Evolutionary conservation across 352 stramenopile genomes (phyloP).

Genomic region (Peronosclerospora sorghi): DNA sequence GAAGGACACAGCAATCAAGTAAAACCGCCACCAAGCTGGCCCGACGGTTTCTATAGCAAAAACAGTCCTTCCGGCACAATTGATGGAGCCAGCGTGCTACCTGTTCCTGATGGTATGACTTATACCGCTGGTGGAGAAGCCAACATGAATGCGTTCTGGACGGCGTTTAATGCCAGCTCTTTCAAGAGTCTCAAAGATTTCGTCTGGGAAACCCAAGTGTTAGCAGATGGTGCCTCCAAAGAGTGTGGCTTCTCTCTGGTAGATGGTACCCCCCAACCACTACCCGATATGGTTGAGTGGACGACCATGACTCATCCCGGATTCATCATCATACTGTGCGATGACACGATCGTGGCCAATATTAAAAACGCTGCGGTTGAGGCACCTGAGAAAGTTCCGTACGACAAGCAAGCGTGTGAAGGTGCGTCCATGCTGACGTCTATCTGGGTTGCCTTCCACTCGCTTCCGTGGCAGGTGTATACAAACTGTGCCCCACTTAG

Average conservation of each 20-base stretch:
- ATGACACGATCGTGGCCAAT: constrained; percentile 27
- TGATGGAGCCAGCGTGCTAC: constrained; percentile 15
- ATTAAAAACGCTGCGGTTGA: constrained; percentile 28
- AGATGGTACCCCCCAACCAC: constrained; percentile 13
- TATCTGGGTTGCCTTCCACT: constrained; percentile 37
- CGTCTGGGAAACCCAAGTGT: constrained; percentile 9
- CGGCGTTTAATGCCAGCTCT: constrained; percentile 19
- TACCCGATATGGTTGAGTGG: constrained; percentile 25
- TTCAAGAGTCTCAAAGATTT: constrained; percentile 24
- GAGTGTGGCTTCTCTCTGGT: constrained; percentile 22
- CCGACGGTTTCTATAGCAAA: constrained; percentile 20
- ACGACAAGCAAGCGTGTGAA: constrained; percentile 19
- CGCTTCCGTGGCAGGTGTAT: constrained; percentile 34
- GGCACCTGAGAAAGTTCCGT: constrained; percentile 23
- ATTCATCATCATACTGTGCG: constrained; percentile 33
- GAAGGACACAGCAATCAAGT: too few relatives aligned
- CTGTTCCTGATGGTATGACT: constrained; percentile 25
- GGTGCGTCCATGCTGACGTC: constrained; percentile 22
- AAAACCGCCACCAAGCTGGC: constrained; percentile 23
- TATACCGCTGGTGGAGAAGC: constrained; percentile 13
- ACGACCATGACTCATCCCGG: constrained; percentile 12
- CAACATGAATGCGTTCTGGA: constrained; percentile 21
- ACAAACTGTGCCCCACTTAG: constrained; percentile 23
- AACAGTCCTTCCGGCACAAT: constrained; percentile 25
- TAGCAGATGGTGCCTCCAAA: constrained; percentile 10